Base-by-base conservation (phyloP, 2,329 filamentous ascomycete genomes). In the Aspergillus aculeatus region DNA sequence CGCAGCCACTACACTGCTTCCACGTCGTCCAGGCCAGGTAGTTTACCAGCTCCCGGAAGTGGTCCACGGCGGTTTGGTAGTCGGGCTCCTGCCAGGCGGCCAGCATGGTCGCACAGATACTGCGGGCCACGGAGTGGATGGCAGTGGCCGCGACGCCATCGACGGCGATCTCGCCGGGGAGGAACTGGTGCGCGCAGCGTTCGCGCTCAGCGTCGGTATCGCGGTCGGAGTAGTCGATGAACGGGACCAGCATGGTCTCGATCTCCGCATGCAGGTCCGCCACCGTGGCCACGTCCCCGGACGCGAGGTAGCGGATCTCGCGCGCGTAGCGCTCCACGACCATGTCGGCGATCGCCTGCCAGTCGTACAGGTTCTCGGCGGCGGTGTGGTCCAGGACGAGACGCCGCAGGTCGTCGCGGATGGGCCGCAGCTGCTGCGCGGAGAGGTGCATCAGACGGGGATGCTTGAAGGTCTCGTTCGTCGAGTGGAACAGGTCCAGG, bases 311-410 rank as follows among this genome's bases (percentile, higher is more conserved):
- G 7, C 72, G 67, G 29, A 92, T 73, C 24, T 85, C 78, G 32
- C 82, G 76, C 4, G 82, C 81, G 66, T 89, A 91, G 1, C 89
- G 82, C 4, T 78, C 71, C 4, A 90, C 79, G 4, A 92, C 77
- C 79, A 89, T 81, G 66, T 93, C 90, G 0, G 82, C 80, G 1
- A 89, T 77, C 0, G 76, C 81, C 69, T 92, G 89, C 90, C 90
- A 92, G 66, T 90, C 77, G 26, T 84, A 68, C 3, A 65, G 63
- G 7, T 53, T 14, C 69, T 19, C 67, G 62, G 24, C 62, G 66
- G 52, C 63, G 12, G 74, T 71, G 11, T 73, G 66, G 9, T 58
- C 64, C 31, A 73, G 63, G 1, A 83, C 73, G 50, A 85, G 72
- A 0, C 69, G 58, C 2, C 73, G 73, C 1, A 89, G 69, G 21